Conservation (phyloP, 305 asterid genomes). For the Solanum hybrid region DNA sequence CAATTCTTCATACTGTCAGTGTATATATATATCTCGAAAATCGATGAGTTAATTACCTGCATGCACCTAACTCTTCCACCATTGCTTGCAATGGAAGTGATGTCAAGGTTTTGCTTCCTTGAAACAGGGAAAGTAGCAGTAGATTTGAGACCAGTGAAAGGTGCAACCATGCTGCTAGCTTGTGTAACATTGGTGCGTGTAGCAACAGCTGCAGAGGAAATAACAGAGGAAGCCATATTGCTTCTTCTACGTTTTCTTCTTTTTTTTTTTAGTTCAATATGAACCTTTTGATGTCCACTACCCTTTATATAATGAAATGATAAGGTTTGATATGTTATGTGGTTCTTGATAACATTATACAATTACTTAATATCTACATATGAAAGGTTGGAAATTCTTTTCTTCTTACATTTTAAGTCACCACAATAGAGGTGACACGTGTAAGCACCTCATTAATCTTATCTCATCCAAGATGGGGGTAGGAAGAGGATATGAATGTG, state of each 20-base stretch:
- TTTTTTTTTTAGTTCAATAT: neutral
- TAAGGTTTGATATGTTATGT: neutral
- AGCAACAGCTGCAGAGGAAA: conserved; percentile 25
- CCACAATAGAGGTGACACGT: conserved; percentile 21
- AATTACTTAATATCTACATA: conserved; percentile 1
- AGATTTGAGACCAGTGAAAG: conserved; percentile 34
- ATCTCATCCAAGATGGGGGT: conserved; percentile 9
- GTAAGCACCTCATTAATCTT: conserved; percentile 12
- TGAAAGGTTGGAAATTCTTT: neutral
- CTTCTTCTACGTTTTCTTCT: neutral
- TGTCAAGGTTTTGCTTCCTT: conserved; percentile 22
- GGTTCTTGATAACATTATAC: conserved; percentile 3
- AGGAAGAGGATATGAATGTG: conserved; percentile 7
- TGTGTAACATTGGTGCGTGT: conserved; percentile 24
- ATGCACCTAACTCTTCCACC: conserved; percentile 39
- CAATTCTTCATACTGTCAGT: neutral
- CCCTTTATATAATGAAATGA: conserved; percentile 4
- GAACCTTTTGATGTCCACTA: neutral
- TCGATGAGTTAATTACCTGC: conserved; percentile 10
- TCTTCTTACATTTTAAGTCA: neutral
- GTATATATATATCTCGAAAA: neutral
- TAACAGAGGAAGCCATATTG: conserved; percentile 31
- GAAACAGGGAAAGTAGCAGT: conserved; percentile 17
- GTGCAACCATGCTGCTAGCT: conserved; percentile 33
- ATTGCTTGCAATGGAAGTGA: conserved; percentile 22